A percentile compares a stretch with the other conserved stretches of the same genome.
Evolutionary conservation across 2,329 filamentous ascomycete species (phyloP).

Genomic region (Pleomassaria siparia): DNA sequence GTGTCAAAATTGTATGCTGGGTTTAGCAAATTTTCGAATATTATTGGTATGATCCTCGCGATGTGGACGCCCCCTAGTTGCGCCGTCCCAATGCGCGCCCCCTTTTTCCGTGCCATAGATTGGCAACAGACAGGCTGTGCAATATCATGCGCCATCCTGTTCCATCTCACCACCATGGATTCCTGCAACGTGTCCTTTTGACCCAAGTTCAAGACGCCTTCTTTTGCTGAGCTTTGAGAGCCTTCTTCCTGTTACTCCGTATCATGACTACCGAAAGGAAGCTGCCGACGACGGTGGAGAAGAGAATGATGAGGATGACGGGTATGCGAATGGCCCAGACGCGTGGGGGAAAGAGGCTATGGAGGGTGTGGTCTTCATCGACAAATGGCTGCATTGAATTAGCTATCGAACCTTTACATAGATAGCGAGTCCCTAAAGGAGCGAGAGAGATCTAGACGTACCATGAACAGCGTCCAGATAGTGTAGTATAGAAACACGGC

Average conservation of each 20-base stretch:
- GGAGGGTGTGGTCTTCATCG: conserved; percentile 88
- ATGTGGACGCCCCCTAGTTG: background rate
- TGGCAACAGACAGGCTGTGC: background rate
- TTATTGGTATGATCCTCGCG: background rate
- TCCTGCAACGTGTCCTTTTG: conserved; percentile 8
- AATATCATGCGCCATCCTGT: background rate
- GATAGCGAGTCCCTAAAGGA: background rate
- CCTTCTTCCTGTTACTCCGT: conserved; percentile 96
- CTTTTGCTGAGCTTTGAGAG: conserved; percentile 90
- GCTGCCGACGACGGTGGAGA: conserved; percentile 89
- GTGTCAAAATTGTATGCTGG: conserved; percentile 41
- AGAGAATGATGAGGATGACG: conserved; percentile 91
- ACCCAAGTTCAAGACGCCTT: conserved; percentile 60
- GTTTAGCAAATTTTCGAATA: conserved; percentile 1
- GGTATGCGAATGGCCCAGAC: conserved; percentile 99
- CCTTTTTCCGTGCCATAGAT: background rate
- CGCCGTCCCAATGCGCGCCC: background rate
- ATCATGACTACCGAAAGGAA: conserved; percentile 99
- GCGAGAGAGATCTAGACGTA: conserved; percentile 47
- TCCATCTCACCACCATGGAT: background rate
- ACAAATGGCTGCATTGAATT: conserved; percentile 77
- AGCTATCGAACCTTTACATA: background rate
- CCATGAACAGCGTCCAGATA: conserved; percentile 96
- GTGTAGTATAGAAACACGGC: conserved; percentile 89
- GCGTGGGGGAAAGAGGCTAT: conserved; percentile 92